phyloP scores from a whole-genome alignment of 2,329 filamentous ascomycete species.

The Fusarium subglutinans region DNA sequence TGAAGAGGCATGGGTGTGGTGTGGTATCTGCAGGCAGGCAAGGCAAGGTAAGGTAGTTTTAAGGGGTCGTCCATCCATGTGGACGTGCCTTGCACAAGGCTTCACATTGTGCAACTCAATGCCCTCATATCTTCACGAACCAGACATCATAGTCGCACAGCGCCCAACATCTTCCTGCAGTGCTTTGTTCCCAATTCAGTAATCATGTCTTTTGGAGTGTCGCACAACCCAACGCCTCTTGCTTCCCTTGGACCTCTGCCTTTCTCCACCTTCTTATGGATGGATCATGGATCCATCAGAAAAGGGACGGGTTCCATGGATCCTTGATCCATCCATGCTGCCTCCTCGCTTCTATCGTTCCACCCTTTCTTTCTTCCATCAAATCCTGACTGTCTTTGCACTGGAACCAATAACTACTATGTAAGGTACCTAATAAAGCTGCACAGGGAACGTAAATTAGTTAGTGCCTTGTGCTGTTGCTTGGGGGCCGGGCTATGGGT shows the following conservation, averaged over 20 bases:
- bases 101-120: slow-evolving; percentile 11
- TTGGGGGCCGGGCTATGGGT: slow-evolving; percentile 27
- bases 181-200: not conserved
- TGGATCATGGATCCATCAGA: slow-evolving; percentile 19
- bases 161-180: not conserved
- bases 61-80: slow-evolving; percentile 5
- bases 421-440: slow-evolving; percentile 16
- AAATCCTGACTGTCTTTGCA: slow-evolving; percentile 25
- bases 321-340: slow-evolving; percentile 20
- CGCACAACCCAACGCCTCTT: slow-evolving; percentile 8
- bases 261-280: slow-evolving; percentile 13
- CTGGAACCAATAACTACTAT: slow-evolving; percentile 23
- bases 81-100: not conserved
- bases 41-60: not conserved
- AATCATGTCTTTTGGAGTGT: not conserved
- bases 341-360: slow-evolving; percentile 9
- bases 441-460: slow-evolving; percentile 39
- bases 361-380: slow-evolving; percentile 37
- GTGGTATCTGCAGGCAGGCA: not conserved
- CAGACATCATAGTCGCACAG: not conserved
- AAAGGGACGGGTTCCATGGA: slow-evolving; percentile 31
- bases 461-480: slow-evolving; percentile 36
- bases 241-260: not conserved
- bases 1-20: slow-evolving; percentile 10
- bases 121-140: not conserved